Percentiles rank a stretch among this genome's conserved stretches.
These are phyloP conservation scores for Ogataea siamensis DNA, from an alignment of 805 yeast species.

Conservation along the genomic window DNA sequence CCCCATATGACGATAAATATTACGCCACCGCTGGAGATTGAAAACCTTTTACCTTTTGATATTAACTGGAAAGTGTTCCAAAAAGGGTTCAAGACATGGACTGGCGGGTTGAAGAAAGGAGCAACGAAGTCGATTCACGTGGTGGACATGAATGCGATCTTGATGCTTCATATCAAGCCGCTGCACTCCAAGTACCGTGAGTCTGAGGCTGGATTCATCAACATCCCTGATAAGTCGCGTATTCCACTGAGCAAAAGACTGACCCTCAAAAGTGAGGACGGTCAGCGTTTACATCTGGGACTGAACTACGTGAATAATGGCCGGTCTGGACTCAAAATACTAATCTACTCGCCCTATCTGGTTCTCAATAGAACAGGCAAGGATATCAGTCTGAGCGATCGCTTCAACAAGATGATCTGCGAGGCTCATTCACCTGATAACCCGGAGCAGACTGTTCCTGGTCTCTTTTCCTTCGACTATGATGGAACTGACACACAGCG, in stretches of 20 bases:
- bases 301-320: conserved; percentile 59
- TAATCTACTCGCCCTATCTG: conserved; percentile 82
- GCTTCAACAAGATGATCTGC: conserved; percentile 50
- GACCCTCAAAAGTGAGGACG: conserved; percentile 54
- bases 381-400: conserved; percentile 58
- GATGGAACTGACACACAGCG: conserved; percentile 38
- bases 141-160: conserved; percentile 66
- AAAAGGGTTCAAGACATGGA: conserved; percentile 69
- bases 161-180: conserved; percentile 70
- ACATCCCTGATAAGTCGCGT: conserved; percentile 40
- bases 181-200: conserved; percentile 57
- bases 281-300: conserved; percentile 62
- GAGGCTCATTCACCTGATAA: conserved; percentile 27
- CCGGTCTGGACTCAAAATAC: conserved; percentile 59
- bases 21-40: conserved; percentile 83
- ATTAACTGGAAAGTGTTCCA: conserved; percentile 73
- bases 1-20: conserved; percentile 80
- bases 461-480: conserved; percentile 80
- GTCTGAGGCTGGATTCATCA: conserved; percentile 75
- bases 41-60: conserved; percentile 82
- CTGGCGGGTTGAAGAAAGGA: conserved; percentile 60
- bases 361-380: conserved; percentile 77
- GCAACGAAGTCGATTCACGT: conserved; percentile 73
- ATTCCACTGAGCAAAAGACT: conserved; percentile 40
- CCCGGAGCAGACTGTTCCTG: conserved; percentile 47